Evolutionary conservation across 202 grass and related monocot species (phyloP).

Genomic region (Tripidium arundinaceum): DNA sequence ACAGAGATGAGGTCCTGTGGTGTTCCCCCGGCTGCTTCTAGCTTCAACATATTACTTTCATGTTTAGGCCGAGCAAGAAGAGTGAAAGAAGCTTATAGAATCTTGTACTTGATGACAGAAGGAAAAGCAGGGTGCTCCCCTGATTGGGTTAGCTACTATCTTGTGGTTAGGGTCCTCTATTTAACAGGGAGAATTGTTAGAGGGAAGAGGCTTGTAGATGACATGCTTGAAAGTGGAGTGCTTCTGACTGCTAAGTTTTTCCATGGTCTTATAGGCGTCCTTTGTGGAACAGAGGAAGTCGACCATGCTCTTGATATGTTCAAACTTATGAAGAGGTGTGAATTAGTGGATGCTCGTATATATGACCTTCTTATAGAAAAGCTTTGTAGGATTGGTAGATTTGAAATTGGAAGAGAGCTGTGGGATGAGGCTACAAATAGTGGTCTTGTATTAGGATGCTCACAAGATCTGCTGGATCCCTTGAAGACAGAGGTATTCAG

Average conservation of each 20-base stretch:
- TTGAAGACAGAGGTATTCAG: conserved; percentile 60
- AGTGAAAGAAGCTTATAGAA: conserved; percentile 65
- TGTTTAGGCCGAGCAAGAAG: conserved; percentile 59
- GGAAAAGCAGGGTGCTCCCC: conserved; percentile 52
- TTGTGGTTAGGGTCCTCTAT: conserved; percentile 62
- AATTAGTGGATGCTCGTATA: conserved; percentile 17
- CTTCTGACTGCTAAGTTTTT: conserved; percentile 46
- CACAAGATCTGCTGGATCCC: conserved; percentile 63
- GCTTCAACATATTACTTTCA: conserved; percentile 78
- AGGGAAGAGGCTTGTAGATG: conserved; percentile 55
- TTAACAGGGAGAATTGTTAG: conserved; percentile 53
- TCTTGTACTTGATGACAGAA: conserved; percentile 56
- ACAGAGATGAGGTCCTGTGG: conserved; percentile 51
- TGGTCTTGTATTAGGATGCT: conserved; percentile 49
- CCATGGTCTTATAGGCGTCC: conserved; percentile 54
- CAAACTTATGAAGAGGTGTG: conserved; percentile 46
- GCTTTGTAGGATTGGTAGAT: conserved; percentile 50
- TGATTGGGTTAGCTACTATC: conserved; percentile 70
- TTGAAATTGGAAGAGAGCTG: conserved; percentile 52
- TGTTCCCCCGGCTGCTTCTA: conserved; percentile 38
- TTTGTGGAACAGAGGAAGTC: conserved; percentile 57
- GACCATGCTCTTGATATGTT: conserved; percentile 65
- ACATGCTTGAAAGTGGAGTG: conserved; percentile 54
- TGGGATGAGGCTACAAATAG: conserved; percentile 58
- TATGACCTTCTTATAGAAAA: conserved; percentile 71